Evolutionary conservation across 2,329 filamentous ascomycete species (phyloP), one percentile per base, ranked within the genome.

Genomic region (Colletotrichum viniferum): DNA sequence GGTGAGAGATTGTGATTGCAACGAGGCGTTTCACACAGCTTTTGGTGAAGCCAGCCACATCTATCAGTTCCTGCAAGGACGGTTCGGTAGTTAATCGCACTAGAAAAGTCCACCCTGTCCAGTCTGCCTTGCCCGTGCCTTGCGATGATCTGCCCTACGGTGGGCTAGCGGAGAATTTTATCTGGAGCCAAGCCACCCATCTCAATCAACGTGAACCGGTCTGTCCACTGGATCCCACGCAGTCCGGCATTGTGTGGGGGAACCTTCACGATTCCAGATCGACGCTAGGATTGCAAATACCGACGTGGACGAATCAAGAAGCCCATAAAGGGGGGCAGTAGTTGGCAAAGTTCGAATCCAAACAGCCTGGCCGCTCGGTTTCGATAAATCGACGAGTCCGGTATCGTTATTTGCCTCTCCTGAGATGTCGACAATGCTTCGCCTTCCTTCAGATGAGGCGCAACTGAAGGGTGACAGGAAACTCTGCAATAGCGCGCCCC

Each of bases 131-230:
- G 43, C 66, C 43, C 66, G 48, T 64, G 65, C 30, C 71, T 69
- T 64, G 58, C 58, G 64, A 28, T 28, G 32, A 70, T 73, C 71
- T 73, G 58, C 65, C 56, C 66, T 70, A 70, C 18, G 71, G 34
- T 48, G 58, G 58, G 48, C 24, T 64, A 58, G 58, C 58, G 66
- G 58, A 73, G 71, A 70, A 69, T 73, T 69, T 28, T 34, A 69
- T 73, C 43, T 64, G 58, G 36, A 69, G 66, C 71, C 71, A 73
- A 69, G 71, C 65, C 71, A 69, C 71, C 38, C 38, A 24, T 58
- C 32, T 24, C 58, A 69, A 55, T 69, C 64, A 55, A 73, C 36
- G 64, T 38, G 64, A 69, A 52, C 36, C 36, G 18, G 21, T 55
- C 36, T 63, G n/a, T 62, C 55, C 38, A 69, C n/a, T 69, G 10